These are phyloP conservation scores for Pleurotus ostreatus DNA, from an alignment of 768 basidiomycete genomes.

Conservation along the genomic window DNA sequence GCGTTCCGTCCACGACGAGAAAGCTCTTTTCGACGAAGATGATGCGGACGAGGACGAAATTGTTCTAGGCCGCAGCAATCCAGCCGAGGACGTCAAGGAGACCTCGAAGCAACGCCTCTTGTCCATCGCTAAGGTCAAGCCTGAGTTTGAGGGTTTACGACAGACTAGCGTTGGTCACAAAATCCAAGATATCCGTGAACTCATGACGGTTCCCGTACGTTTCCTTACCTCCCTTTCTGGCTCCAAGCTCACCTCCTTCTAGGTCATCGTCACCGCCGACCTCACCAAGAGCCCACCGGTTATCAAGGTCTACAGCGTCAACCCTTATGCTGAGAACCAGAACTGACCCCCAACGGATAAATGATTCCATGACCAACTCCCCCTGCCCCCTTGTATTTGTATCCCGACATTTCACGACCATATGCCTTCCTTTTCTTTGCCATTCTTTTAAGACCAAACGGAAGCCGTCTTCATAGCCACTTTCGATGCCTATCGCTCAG, in stretches of 20 bases:
- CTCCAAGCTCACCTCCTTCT: constrained; percentile 9
- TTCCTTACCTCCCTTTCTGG: not conserved
- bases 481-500: not conserved
- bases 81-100: constrained; percentile 35
- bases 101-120: constrained; percentile 74
- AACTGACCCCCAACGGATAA: constrained; percentile 21
- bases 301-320: constrained; percentile 95
- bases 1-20: constrained; percentile 82
- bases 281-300: constrained; percentile 94
- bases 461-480: constrained; percentile 3
- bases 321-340: constrained; percentile 74
- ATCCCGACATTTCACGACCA: constrained; percentile 22
- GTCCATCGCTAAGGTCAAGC: constrained; percentile 72
- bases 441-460: constrained; percentile 9
- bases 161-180: constrained; percentile 75
- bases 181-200: constrained; percentile 91
- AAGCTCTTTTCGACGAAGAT: constrained; percentile 85
- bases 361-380: too few species aligned
- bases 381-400: constrained; percentile 18
- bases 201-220: constrained; percentile 90
- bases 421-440: constrained; percentile 18
- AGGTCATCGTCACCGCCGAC: constrained; percentile 95
- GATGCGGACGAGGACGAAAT: constrained; percentile 82
- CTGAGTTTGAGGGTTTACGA: constrained; percentile 82
- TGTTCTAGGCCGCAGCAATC: constrained; percentile 60